Evolutionary conservation across 23 red algal species (phyloP).

Genomic region (Gracilaria domingensis): DNA sequence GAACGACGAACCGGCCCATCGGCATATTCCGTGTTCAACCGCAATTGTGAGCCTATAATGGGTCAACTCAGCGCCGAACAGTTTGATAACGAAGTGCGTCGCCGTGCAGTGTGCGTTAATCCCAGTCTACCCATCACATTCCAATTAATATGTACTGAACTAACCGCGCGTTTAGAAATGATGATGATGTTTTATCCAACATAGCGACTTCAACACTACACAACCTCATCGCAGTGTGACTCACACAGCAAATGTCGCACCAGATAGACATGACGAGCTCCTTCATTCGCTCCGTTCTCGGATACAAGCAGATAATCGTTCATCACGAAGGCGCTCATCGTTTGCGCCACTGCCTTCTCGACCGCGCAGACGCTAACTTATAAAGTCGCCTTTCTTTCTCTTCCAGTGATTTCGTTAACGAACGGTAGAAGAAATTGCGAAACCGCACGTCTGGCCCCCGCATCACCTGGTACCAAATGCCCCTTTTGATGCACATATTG

Average conservation of each 20-base stretch:
- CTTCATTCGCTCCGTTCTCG: conserved; percentile 5
- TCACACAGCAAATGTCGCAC: too few relatives aligned
- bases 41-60: conserved; percentile 37
- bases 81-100: conserved; percentile 73
- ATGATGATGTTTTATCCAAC: conserved; percentile 31
- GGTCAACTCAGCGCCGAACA: conserved; percentile 59
- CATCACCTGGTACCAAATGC: conserved; percentile 64
- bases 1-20: conserved; percentile 45
- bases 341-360: background rate
- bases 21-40: conserved; percentile 73
- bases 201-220: conserved; percentile 42
- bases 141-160: background rate
- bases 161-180: conserved; percentile 16
- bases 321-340: background rate
- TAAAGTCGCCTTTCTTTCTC: background rate
- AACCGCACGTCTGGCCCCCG: conserved; percentile 11
- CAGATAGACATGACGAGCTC: conserved; percentile 3
- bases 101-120: conserved; percentile 57
- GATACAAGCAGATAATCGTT: conserved; percentile 7
- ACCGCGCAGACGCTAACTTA: conserved; percentile 3
- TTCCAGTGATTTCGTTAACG: background rate
- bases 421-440: conserved; percentile 43
- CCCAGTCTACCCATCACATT: background rate
- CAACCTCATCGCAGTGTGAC: conserved; percentile 27
- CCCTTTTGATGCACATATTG: conserved; percentile 40